These are phyloP conservation scores for Sporisorium reilianum DNA, from an alignment of 1,284 basidiomycete genomes.

Conservation along the genomic window DNA sequence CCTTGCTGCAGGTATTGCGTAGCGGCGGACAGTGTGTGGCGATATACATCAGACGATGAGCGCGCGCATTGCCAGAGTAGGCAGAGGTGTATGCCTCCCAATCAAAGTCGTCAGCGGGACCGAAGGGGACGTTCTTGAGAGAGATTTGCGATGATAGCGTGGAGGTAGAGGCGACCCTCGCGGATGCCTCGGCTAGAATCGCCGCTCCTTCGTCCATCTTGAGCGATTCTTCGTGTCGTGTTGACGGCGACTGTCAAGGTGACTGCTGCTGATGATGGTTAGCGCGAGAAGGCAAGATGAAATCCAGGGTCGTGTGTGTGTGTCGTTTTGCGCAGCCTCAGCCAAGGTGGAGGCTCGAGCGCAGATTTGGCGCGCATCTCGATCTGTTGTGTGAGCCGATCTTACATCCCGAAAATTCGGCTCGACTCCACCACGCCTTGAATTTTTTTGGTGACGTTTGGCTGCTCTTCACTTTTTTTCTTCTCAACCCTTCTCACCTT, in stretches of 20 bases:
- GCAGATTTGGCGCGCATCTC: not conserved
- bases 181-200: not conserved
- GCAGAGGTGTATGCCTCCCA: slow-evolving; percentile 60
- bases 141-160: slow-evolving; percentile 6
- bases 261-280: not conserved
- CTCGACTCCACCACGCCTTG: slow-evolving; percentile 18
- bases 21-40: slow-evolving; percentile 45
- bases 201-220: slow-evolving; percentile 20
- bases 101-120: slow-evolving; percentile 51
- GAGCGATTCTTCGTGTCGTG: not conserved
- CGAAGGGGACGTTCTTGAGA: slow-evolving; percentile 19
- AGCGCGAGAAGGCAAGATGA: not conserved
- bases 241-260: not conserved
- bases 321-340: slow-evolving; percentile 3
- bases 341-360: slow-evolving; percentile 41
- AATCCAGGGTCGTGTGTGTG: not conserved
- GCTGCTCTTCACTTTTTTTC: slow-evolving; percentile 2
- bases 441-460: slow-evolving; percentile 19
- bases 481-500: not conserved
- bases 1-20: slow-evolving; percentile 38
- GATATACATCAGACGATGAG: slow-evolving; percentile 49
- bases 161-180: slow-evolving; percentile 1
- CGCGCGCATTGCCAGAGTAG: slow-evolving; percentile 37
- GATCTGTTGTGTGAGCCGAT: not conserved
- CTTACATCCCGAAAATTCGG: slow-evolving; percentile 14